A percentile compares a stretch with the other conserved stretches of the same genome.
These are phyloP conservation scores for Phaeosphaeria sp. DNA, from an alignment of 2,329 filamentous ascomycete species.

Conservation along the genomic window DNA sequence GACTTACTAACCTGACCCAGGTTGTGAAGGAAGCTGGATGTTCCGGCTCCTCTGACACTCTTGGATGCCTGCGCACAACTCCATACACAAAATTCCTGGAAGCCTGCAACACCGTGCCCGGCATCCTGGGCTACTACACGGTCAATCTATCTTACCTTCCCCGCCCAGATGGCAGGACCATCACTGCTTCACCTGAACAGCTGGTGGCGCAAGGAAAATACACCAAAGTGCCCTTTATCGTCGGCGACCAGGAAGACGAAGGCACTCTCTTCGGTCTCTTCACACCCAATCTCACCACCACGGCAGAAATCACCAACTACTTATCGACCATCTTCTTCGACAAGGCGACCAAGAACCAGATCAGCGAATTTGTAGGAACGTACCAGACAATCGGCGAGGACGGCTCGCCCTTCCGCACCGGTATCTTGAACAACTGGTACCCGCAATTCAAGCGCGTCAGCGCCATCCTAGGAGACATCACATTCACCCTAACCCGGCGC, in stretches of 20 bases:
- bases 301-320: slow-evolving; percentile 66
- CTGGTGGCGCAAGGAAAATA: slow-evolving; percentile 62
- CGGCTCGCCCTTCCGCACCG: slow-evolving; percentile 76
- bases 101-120: slow-evolving; percentile 73
- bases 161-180: slow-evolving; percentile 70
- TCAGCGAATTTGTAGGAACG: slow-evolving; percentile 65
- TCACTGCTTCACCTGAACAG: slow-evolving; percentile 68
- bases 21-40: slow-evolving; percentile 58
- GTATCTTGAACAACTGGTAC: slow-evolving; percentile 72
- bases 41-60: slow-evolving; percentile 48
- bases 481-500: slow-evolving; percentile 75
- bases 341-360: slow-evolving; percentile 56
- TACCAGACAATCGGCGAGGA: slow-evolving; percentile 65
- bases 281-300: slow-evolving; percentile 71
- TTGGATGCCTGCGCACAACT: slow-evolving; percentile 56
- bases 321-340: slow-evolving; percentile 68
- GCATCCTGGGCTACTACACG: slow-evolving; percentile 70
- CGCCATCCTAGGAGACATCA: slow-evolving; percentile 76
- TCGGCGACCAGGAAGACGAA: slow-evolving; percentile 81
- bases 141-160: slow-evolving; percentile 77
- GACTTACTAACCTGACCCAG: slow-evolving; percentile 52
- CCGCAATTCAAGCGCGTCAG: slow-evolving; percentile 79
- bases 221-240: slow-evolving; percentile 67
- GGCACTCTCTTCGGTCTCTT: slow-evolving; percentile 76
- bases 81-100: slow-evolving; percentile 60